Evolutionary conservation across 495 filamentous ascomycete genomes (phyloP).

Genomic region (Aspergillus affinis): DNA sequence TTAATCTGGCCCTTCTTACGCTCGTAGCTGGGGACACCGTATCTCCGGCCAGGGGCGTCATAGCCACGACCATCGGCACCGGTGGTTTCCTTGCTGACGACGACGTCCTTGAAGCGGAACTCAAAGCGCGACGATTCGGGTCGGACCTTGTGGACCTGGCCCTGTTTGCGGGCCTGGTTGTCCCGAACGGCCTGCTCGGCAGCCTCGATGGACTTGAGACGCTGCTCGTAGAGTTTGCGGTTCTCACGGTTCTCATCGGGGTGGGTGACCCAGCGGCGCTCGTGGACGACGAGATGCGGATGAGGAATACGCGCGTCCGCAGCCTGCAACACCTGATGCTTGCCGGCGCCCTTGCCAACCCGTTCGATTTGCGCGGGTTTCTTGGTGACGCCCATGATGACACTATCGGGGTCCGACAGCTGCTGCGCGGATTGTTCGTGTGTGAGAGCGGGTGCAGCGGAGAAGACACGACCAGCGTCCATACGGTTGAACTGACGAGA

Average conservation of each 20-base stretch:
- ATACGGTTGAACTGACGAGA: constrained; percentile 84
- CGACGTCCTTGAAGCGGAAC: constrained; percentile 72
- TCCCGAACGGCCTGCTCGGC: constrained; percentile 36
- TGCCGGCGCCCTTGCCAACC: constrained; percentile 44
- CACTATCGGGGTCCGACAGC: constrained; percentile 31
- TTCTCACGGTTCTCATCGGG: constrained; percentile 36
- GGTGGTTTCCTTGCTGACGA: constrained; percentile 54
- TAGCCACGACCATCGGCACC: constrained; percentile 59
- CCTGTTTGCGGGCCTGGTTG: constrained; percentile 40
- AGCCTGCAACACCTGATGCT: constrained; percentile 63
- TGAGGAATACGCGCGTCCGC: constrained; percentile 87
- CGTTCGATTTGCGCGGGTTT: constrained; percentile 35
- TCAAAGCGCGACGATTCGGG: constrained; percentile 66
- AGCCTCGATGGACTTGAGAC: constrained; percentile 44
- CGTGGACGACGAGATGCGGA: constrained; percentile 72
- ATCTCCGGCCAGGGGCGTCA: constrained; percentile 60
- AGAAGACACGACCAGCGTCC: constrained; percentile 86
- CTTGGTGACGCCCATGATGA: constrained; percentile 26
- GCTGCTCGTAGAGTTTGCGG: constrained; percentile 37
- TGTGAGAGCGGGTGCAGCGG: constrained; percentile 41
- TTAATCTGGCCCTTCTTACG: constrained; percentile 72
- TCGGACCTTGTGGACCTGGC: constrained; percentile 39
- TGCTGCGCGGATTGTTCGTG: constrained; percentile 22
- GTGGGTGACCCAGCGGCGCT: constrained; percentile 36
- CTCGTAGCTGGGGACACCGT: constrained; percentile 68